A percentile compares a stretch with the other conserved stretches of the same genome.
These are phyloP conservation scores for Colletotrichum sansevieriae DNA, from an alignment of 2,329 filamentous ascomycete genomes.

Conservation along the genomic window DNA sequence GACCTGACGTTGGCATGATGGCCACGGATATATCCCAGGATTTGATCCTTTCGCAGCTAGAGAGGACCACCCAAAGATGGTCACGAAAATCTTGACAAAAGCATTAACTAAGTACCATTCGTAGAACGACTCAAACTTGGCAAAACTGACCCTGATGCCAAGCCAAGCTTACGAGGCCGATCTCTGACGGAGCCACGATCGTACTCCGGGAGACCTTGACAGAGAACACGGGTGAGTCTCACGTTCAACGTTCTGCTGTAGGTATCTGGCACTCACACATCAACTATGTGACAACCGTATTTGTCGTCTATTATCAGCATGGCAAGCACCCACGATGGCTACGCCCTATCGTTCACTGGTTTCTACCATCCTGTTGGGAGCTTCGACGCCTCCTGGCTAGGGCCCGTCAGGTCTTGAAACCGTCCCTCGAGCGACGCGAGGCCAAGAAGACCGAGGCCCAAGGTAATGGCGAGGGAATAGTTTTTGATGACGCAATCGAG, in stretches of 20 bases:
- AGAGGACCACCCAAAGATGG: not conserved
- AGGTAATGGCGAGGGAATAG: slow-evolving; percentile 7
- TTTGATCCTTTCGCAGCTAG: slow-evolving; percentile 12
- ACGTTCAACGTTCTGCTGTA: too few relatives aligned
- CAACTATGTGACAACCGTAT: slow-evolving; percentile 26
- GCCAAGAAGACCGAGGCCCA: slow-evolving; percentile 28
- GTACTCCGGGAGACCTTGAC: slow-evolving; percentile 19
- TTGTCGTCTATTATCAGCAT: slow-evolving; percentile 24
- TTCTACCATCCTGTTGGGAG: slow-evolving; percentile 42
- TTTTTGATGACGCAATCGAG: slow-evolving; percentile 43
- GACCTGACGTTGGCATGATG: not conserved
- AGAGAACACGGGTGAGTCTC: slow-evolving; percentile 39
- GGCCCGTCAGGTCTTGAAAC: slow-evolving; percentile 31
- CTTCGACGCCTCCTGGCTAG: slow-evolving; percentile 25
- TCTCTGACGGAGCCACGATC: slow-evolving; percentile 20
- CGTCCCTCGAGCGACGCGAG: slow-evolving; percentile 37
- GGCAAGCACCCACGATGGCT: slow-evolving; percentile 39
- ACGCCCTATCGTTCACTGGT: slow-evolving; percentile 42
- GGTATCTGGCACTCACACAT: not conserved
- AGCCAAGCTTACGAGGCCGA: slow-evolving; percentile 30
- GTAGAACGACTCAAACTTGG: too few relatives aligned
- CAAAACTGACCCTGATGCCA: not conserved
- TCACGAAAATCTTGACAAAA: slow-evolving; percentile 24
- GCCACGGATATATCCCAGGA: slow-evolving; percentile 21
- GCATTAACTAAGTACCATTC: slow-evolving; percentile 4